A percentile compares a stretch with the other conserved stretches of the same genome.
These are phyloP conservation scores for Salix koriyanagi DNA, from an alignment of 345 rosid genomes.

Conservation along the genomic window DNA sequence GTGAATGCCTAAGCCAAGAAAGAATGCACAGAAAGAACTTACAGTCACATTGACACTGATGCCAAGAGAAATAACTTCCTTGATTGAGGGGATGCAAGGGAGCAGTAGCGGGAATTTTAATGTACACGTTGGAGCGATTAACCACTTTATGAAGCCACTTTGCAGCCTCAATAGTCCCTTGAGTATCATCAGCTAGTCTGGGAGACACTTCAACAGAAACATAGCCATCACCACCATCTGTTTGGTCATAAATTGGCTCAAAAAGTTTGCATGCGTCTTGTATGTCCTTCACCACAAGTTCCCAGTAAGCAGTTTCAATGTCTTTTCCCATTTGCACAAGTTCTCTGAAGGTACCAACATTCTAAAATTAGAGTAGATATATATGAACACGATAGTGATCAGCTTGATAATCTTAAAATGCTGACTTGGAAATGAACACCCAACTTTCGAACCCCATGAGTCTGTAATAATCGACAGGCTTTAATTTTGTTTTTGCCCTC, in stretches of 20 bases:
- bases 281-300: slow-evolving; percentile 93
- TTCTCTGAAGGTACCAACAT: slow-evolving; percentile 46
- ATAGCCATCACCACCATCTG: slow-evolving; percentile 90
- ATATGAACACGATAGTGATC: background rate
- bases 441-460: background rate
- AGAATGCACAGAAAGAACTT: slow-evolving; percentile 28
- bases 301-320: slow-evolving; percentile 92
- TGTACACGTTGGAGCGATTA: slow-evolving; percentile 77
- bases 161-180: slow-evolving; percentile 86
- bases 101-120: slow-evolving; percentile 94
- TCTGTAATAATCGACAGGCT: background rate
- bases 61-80: slow-evolving; percentile 81
- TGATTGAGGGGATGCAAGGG: slow-evolving; percentile 86
- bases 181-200: slow-evolving; percentile 82
- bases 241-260: slow-evolving; percentile 85
- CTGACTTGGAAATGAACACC: background rate
- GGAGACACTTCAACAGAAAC: slow-evolving; percentile 99
- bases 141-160: slow-evolving; percentile 87
- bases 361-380: background rate
- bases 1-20: background rate
- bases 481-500: background rate
- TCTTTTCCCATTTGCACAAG: slow-evolving; percentile 86
- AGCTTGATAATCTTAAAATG: background rate
- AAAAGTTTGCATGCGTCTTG: slow-evolving; percentile 97
- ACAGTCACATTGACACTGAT: slow-evolving; percentile 96